These are phyloP conservation scores for Leishmania tropica DNA, from an alignment of 208 protist species.

Conservation along the genomic window DNA sequence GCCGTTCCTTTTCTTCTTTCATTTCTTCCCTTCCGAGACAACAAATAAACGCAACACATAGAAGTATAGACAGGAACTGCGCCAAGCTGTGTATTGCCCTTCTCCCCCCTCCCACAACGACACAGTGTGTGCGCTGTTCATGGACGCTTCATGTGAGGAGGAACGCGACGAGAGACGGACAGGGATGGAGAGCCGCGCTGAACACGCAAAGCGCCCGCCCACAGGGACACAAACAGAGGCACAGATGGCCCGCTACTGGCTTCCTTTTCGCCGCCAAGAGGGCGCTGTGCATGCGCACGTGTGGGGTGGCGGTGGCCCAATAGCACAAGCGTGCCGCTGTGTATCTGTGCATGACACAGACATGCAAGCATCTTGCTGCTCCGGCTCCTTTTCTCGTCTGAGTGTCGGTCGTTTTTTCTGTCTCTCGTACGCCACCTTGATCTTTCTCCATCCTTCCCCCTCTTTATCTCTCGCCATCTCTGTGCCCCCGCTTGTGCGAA, in stretches of 20 bases:
- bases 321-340: not conserved
- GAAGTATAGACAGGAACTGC: not conserved
- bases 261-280: not conserved
- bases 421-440: not conserved
- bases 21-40: not conserved
- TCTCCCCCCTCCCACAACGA: not conserved
- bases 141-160: not conserved
- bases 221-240: not conserved
- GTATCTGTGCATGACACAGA: constrained; percentile 3
- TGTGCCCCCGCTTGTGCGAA: not conserved
- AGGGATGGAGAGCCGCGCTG: not conserved
- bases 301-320: not conserved
- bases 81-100: not conserved
- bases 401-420: not conserved
- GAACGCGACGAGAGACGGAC: not conserved
- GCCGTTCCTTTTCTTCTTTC: not conserved
- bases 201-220: not conserved
- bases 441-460: not conserved
- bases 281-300: not conserved
- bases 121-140: not conserved
- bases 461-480: not conserved
- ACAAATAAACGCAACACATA: not conserved
- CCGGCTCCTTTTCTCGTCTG: not conserved
- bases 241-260: not conserved
- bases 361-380: not conserved